Conservation (phyloP, 192 early-diverging fungal species). For the Powellomyces hirtus region DNA sequence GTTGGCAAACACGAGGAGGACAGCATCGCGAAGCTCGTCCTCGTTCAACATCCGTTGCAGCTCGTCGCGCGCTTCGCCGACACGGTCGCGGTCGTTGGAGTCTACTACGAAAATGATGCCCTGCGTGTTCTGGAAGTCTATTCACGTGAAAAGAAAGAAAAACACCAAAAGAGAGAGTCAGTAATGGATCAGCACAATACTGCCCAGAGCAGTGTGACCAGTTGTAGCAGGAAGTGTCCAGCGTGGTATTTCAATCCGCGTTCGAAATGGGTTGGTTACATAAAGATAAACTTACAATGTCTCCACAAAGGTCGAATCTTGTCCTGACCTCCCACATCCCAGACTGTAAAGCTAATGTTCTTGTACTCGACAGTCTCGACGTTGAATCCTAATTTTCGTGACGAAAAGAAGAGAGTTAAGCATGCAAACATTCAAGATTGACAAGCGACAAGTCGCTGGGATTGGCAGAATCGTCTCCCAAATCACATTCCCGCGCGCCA, state of each 20-base stretch:
- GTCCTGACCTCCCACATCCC: slow-evolving; percentile 97
- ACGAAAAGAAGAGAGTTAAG: no score
- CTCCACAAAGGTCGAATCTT: slow-evolving; percentile 96
- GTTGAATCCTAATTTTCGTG: slow-evolving; percentile 91
- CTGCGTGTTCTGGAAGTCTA: slow-evolving; percentile 96
- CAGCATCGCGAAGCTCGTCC: slow-evolving; percentile 89
- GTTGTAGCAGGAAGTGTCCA: neutral
- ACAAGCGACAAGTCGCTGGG: no score
- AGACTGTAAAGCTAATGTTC: slow-evolving; percentile 94
- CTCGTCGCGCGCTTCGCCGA: slow-evolving; percentile 90
- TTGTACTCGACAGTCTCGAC: slow-evolving; percentile 96
- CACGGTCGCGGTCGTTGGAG: slow-evolving; percentile 94
- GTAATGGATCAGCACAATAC: neutral
- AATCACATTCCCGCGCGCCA: no score
- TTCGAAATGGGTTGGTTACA: no score
- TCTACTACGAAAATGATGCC: slow-evolving; percentile 97
- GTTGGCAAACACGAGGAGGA: slow-evolving; percentile 92
- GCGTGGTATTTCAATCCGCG: no score
- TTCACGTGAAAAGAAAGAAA: neutral
- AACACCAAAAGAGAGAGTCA: no score
- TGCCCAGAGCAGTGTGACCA: neutral
- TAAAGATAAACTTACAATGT: slow-evolving; percentile 76
- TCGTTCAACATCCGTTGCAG: slow-evolving; percentile 94
- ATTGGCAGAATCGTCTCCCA: no score
- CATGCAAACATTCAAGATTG: no score